A percentile compares a stretch with the other conserved stretches of the same genome.
Conservation (phyloP, 805 yeast genomes). For the Pichia rugopelliculosa region DNA sequence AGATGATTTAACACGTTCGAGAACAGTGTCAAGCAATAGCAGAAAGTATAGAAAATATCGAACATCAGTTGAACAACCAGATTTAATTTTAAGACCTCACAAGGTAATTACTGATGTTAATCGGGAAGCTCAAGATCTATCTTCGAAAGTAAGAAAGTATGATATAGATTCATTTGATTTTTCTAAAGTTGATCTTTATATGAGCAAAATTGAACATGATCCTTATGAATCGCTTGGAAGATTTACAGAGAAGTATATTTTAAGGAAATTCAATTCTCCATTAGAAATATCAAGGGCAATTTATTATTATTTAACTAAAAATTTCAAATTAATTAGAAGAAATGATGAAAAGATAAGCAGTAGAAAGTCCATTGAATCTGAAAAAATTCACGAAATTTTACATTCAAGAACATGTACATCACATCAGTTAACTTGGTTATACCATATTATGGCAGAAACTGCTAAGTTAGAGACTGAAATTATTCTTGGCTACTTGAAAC, state of each 20-base stretch:
- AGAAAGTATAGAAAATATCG: slow-evolving; percentile 63
- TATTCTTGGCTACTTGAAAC: slow-evolving; percentile 75
- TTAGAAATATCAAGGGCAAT: slow-evolving; percentile 61
- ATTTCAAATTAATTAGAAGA: slow-evolving; percentile 39
- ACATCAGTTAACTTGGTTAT: slow-evolving; percentile 70
- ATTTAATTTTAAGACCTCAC: slow-evolving; percentile 58
- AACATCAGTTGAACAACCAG: slow-evolving; percentile 51
- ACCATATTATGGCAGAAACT: slow-evolving; percentile 62
- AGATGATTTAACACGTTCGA: slow-evolving; percentile 63
- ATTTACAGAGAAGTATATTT: slow-evolving; percentile 44
- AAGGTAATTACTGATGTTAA: slow-evolving; percentile 37
- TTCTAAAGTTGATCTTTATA: slow-evolving; percentile 38
- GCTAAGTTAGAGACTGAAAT: slow-evolving; percentile 69
- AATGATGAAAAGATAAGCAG: slow-evolving; percentile 29
- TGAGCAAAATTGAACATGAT: slow-evolving; percentile 31
- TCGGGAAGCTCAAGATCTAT: slow-evolving; percentile 35
- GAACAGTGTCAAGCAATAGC: slow-evolving; percentile 60
- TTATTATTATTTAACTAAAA: slow-evolving; percentile 54
- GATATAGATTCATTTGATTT: slow-evolving; percentile 21
- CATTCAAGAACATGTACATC: slow-evolving; percentile 23
- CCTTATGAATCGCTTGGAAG: slow-evolving; percentile 27
- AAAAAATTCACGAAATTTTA: slow-evolving; percentile 23
- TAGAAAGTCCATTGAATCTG: slow-evolving; percentile 22
- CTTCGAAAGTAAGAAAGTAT: not conserved
- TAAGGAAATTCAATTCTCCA: slow-evolving; percentile 43